Percentiles rank a stretch among this genome's conserved stretches.
phyloP scores from a whole-genome alignment of 139 green algal genomes.

The Volvox africanus region DNA sequence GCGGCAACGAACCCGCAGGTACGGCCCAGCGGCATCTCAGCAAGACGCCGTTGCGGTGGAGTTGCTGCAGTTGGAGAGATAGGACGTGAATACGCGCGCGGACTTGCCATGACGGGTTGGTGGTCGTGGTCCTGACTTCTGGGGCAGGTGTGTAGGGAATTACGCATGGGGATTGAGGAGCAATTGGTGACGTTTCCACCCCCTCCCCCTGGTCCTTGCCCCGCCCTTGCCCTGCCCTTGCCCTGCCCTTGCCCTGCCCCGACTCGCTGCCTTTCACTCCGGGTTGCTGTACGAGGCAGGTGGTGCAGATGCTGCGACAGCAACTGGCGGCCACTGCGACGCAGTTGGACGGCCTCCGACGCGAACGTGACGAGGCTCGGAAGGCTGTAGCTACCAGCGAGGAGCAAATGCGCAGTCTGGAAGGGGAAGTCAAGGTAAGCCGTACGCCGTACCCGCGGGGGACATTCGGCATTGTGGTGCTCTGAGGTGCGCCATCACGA shows the following conservation, averaged over 20 bases:
- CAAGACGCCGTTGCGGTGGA: too few relatives aligned
- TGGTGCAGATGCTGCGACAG: constrained; percentile 29
- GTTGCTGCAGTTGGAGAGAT: too few relatives aligned
- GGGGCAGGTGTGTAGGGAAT: too few relatives aligned
- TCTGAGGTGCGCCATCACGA: too few relatives aligned
- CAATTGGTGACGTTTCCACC: background rate
- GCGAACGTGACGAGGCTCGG: constrained; percentile 30
- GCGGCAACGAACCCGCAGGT: constrained; percentile 27
- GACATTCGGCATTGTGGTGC: too few relatives aligned
- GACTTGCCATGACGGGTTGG: too few relatives aligned
- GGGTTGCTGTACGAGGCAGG: background rate
- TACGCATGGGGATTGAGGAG: too few relatives aligned
- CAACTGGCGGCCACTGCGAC: constrained; percentile 31
- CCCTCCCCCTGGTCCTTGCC: background rate
- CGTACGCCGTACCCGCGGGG: too few relatives aligned
- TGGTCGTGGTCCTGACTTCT: too few relatives aligned
- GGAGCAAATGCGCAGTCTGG: constrained; percentile 14
- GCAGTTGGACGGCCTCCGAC: constrained; percentile 24
- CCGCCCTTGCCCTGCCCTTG: background rate
- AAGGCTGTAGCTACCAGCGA: background rate
- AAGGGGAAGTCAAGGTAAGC: background rate
- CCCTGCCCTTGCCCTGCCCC: background rate
- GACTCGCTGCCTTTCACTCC: background rate
- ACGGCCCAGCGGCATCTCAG: background rate
- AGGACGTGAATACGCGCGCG: too few relatives aligned